These are phyloP conservation scores for Phlebiopsis flavidoalba DNA, from an alignment of 768 basidiomycete species.

Conservation along the genomic window DNA sequence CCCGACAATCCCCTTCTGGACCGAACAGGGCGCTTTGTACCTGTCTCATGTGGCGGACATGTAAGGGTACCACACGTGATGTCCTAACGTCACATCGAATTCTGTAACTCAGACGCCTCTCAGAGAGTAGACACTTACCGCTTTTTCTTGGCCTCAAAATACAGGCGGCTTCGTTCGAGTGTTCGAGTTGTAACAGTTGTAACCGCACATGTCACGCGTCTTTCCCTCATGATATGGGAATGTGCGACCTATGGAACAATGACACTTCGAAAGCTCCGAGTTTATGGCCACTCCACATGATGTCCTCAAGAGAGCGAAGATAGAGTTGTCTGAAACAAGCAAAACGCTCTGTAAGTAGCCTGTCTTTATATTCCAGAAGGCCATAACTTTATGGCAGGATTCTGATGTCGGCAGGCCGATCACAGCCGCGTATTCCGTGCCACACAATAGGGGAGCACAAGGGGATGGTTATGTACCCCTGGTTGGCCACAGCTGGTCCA, in stretches of 20 bases:
- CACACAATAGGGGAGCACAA: not conserved
- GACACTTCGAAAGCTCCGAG: not conserved
- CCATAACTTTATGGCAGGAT: not conserved
- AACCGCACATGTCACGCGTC: not conserved
- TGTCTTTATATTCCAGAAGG: not conserved
- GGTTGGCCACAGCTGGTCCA: not conserved
- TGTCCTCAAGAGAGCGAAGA: not conserved
- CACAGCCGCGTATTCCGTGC: not conserved
- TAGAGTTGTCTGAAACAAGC: not conserved
- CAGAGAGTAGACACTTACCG: not conserved
- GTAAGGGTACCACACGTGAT: not conserved
- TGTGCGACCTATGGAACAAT: not conserved
- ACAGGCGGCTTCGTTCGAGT: too few relatives aligned
- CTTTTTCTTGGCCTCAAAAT: too few relatives aligned
- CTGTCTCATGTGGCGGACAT: not conserved
- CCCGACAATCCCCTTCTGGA: too few relatives aligned
- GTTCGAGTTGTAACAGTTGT: too few relatives aligned
- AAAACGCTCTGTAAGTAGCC: not conserved
- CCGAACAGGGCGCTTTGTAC: too few relatives aligned
- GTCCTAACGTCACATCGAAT: not conserved
- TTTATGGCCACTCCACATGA: not conserved
- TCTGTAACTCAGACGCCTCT: not conserved
- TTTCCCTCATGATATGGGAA: not conserved
- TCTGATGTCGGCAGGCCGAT: not conserved
- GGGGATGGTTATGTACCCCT: not conserved